Evolutionary conservation across 208 protist species (phyloP), one percentile per base, ranked within the genome.

Genomic region (Acanthamoeba triangularis): DNA sequence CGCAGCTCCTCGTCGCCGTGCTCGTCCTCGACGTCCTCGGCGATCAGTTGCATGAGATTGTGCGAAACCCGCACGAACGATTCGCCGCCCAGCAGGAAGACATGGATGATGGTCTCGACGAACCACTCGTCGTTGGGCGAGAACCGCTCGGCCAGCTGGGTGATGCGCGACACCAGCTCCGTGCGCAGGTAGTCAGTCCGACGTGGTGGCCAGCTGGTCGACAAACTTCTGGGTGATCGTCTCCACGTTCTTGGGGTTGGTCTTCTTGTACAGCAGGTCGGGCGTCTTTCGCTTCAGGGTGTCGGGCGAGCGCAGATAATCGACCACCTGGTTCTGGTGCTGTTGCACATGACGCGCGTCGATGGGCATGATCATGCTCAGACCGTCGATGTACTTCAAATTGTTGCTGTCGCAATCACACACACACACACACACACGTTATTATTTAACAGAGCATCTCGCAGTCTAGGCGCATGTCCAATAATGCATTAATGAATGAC

Each of bases 251-350:
- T 97, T 93, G 13, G 97, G 88, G 96, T 99, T 99, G 47, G 98
- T 99, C 98, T 99, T 99, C 33, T 97, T 95, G 96, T 98, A 99
- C 49, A 99, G 98, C 65, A 99, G 96, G 85, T 99, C 98, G 33
- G 99, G 97, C 44, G 98, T 98, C 90, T 99, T 99, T 41, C 98
- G 96, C 35, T 98, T 98, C n/a, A 99, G 98, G 0, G 98, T 99
- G 33, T 99, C 98, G 96, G 90, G 78, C 88, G 98, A 98, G 63
- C 99, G 99, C 0, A 99, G 97, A 94, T 98, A 99, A 33, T 98
- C 96, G 95, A 99, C 99, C 6, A 99, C 98, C 13, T 98, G 96
- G 33, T 98, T 90, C 96, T 99, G 99, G 97, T 99, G 98, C 44
- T 98, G 96, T 33, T 91, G 91, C 14, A 99, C 99, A 52, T 98